Evolutionary conservation across 2,329 filamentous ascomycete species (phyloP).

Genomic region (Fusarium verticillioides): DNA sequence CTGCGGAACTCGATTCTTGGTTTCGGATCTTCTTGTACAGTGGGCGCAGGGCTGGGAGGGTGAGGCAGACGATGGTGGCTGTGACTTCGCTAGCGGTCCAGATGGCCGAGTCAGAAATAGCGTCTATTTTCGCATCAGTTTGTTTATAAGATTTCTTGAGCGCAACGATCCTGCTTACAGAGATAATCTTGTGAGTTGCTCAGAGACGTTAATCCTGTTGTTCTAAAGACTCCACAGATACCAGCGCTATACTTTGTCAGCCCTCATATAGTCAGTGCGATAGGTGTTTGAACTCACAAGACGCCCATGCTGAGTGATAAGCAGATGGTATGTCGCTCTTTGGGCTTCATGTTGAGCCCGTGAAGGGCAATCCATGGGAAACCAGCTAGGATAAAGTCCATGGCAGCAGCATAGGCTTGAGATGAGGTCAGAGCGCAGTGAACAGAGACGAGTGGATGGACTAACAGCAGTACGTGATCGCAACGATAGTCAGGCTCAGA

Average conservation of each 20-base stretch:
- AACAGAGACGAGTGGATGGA: no score
- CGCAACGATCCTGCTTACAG: background rate
- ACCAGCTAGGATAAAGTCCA: background rate
- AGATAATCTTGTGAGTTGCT: background rate
- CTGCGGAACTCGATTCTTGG: background rate
- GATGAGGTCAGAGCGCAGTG: background rate
- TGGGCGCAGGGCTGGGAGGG: background rate
- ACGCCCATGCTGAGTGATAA: background rate
- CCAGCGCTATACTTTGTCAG: background rate
- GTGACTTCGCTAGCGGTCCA: conserved; percentile 7
- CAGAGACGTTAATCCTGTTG: background rate
- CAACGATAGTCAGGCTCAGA: background rate
- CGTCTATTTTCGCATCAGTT: background rate
- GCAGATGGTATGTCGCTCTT: background rate
- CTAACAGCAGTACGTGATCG: background rate
- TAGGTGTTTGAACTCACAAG: background rate
- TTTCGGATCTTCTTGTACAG: background rate
- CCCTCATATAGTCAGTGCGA: accelerated
- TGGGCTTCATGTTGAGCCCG: background rate
- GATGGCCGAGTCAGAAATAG: background rate
- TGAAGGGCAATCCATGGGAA: background rate
- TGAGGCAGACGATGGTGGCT: background rate
- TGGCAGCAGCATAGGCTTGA: background rate
- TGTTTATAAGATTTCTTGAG: no score
- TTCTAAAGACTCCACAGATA: background rate